Conservation (phyloP, 495 filamentous ascomycete species). For the Tetracladium setigerum region DNA sequence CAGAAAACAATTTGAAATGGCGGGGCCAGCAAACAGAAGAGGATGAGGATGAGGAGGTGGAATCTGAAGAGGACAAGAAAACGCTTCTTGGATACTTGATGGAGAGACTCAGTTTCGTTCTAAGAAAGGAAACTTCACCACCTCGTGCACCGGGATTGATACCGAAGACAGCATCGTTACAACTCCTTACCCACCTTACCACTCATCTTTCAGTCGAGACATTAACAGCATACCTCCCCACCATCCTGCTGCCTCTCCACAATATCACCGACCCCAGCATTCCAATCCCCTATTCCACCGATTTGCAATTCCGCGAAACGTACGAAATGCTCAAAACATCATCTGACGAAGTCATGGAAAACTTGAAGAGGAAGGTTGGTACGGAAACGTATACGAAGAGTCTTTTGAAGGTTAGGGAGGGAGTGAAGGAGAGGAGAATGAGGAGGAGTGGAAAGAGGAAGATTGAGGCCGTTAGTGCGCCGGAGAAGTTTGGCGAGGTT, state of each 20-base stretch:
- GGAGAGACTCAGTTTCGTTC: conserved; percentile 61
- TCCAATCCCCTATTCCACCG: conserved; percentile 53
- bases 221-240: conserved; percentile 51
- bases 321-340: conserved; percentile 61
- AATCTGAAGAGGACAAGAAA: conserved; percentile 27
- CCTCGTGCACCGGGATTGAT: conserved; percentile 52
- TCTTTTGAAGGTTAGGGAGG: conserved; percentile 59
- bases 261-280: conserved; percentile 77
- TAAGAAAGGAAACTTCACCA: conserved; percentile 66
- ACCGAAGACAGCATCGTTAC: conserved; percentile 69
- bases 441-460: conserved; percentile 72
- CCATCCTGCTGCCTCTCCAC: conserved; percentile 71
- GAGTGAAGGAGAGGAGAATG: conserved; percentile 60
- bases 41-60: conserved; percentile 19
- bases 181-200: conserved; percentile 57
- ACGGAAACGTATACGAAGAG: conserved; percentile 64
- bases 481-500: conserved; percentile 65
- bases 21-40: conserved; percentile 34
- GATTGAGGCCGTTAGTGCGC: conserved; percentile 74
- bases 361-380: conserved; percentile 77
- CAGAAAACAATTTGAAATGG: conserved; percentile 52
- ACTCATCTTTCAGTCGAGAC: conserved; percentile 46
- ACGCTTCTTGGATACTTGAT: conserved; percentile 67
- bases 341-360: conserved; percentile 63
- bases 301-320: conserved; percentile 56